Evolutionary conservation across 495 filamentous ascomycete species (phyloP).

Genomic region (Apiosordaria backusii): DNA sequence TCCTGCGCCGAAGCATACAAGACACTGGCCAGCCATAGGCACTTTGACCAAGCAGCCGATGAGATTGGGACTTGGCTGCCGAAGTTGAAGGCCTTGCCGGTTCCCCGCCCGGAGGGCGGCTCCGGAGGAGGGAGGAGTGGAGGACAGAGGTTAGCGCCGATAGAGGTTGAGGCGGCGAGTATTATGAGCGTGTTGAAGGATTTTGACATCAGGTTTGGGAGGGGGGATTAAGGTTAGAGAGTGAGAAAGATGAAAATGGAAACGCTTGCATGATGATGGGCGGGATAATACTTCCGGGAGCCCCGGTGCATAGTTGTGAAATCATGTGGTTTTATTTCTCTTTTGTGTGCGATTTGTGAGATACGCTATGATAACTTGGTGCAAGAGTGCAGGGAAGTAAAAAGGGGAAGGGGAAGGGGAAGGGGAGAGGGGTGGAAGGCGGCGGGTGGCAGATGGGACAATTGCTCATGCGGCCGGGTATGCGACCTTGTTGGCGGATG

Average conservation of each 20-base stretch:
- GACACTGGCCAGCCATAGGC: slow-evolving; percentile 73
- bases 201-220: slow-evolving; percentile 75
- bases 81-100: slow-evolving; percentile 60
- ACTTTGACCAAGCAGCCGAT: slow-evolving; percentile 71
- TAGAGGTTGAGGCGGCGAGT: slow-evolving; percentile 81
- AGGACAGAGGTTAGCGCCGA: slow-evolving; percentile 50
- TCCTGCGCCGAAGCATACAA: slow-evolving; percentile 79
- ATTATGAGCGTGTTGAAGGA: slow-evolving; percentile 81
- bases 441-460: slow-evolving; percentile 3
- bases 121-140: slow-evolving; percentile 11
- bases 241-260: too few relatives aligned
- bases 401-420: neutral
- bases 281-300: neutral
- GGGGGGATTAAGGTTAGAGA: slow-evolving; percentile 23
- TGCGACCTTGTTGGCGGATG: slow-evolving; percentile 19
- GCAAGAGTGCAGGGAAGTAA: neutral
- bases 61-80: slow-evolving; percentile 74
- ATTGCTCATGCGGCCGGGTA: slow-evolving; percentile 30
- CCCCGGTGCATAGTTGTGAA: slow-evolving; percentile 20
- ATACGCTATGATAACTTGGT: neutral
- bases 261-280: too few relatives aligned
- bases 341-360: neutral
- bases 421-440: neutral
- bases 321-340: slow-evolving; percentile 22
- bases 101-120: slow-evolving; percentile 15